phyloP scores from a whole-genome alignment of 805 yeast genomes.

The Yarrowia alimentaria region DNA sequence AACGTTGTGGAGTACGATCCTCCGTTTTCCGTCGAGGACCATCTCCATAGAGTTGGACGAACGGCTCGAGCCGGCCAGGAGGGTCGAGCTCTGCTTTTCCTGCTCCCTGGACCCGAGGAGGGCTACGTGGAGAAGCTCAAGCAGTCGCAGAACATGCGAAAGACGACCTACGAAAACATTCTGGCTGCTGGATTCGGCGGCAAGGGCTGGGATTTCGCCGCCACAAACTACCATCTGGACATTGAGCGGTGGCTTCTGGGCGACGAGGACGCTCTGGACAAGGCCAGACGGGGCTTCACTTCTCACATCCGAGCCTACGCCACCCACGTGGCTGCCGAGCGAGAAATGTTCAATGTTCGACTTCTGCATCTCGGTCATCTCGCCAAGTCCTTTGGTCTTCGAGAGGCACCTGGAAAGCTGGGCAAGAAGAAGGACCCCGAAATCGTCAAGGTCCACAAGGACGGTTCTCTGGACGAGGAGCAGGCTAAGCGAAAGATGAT shows the following conservation, averaged over 20 bases:
- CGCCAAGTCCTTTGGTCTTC: constrained; percentile 89
- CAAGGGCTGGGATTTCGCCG: constrained; percentile 81
- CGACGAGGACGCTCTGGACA: constrained; percentile 55
- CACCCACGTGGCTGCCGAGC: constrained; percentile 82
- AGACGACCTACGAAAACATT: constrained; percentile 36
- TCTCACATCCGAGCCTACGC: constrained; percentile 95
- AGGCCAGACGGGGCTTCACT: constrained; percentile 78
- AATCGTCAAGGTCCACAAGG: constrained; percentile 25
- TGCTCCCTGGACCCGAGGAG: constrained; percentile 89
- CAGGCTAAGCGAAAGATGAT: constrained; percentile 20
- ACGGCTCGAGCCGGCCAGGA: constrained; percentile 94
- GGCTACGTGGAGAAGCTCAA: constrained; percentile 65
- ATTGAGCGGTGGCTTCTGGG: constrained; percentile 86
- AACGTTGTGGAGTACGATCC: constrained; percentile 92
- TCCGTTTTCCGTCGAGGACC: constrained; percentile 91
- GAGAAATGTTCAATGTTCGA: constrained; percentile 76
- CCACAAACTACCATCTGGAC: constrained; percentile 93
- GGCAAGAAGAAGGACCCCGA: constrained; percentile 41
- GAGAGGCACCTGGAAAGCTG: constrained; percentile 88
- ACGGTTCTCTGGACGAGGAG: constrained; percentile 16
- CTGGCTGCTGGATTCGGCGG: constrained; percentile 41
- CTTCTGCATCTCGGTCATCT: constrained; percentile 89
- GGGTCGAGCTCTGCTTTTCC: constrained; percentile 75
- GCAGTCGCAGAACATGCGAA: constrained; percentile 51
- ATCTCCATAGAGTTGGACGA: constrained; percentile 94